These are phyloP conservation scores for Scheffersomyces spartinae DNA, from an alignment of 805 yeast species.

Conservation along the genomic window DNA sequence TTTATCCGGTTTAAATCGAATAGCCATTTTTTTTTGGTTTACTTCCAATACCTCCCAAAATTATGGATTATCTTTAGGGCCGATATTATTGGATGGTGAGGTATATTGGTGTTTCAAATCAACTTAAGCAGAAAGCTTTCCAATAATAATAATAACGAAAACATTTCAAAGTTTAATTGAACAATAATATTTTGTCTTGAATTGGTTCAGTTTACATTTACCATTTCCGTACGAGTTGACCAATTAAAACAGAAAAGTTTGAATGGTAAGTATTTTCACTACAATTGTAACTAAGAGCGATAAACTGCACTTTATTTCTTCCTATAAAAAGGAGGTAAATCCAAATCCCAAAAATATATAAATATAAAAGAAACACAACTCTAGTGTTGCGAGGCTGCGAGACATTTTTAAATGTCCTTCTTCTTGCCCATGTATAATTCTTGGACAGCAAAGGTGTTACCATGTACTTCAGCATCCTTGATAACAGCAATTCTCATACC, in stretches of 20 bases:
- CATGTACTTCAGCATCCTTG: conserved; percentile 50
- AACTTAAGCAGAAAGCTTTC: too few relatives aligned
- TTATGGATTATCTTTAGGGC: background rate
- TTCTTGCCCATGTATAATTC: conserved; percentile 29
- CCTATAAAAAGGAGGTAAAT: background rate
- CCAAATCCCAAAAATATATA: background rate
- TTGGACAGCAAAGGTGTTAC: conserved; percentile 43
- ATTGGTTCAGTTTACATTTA: background rate
- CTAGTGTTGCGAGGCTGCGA: conserved; percentile 1
- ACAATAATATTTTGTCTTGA: too few relatives aligned
- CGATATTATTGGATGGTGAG: background rate
- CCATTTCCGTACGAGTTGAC: background rate
- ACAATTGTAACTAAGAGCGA: background rate
- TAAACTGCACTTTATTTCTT: conserved; percentile 1
- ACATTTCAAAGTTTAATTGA: too few relatives aligned
- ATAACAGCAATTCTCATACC: conserved; percentile 76
- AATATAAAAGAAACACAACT: conserved; percentile 1
- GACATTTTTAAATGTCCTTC: conserved; percentile 7
- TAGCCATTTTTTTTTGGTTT: background rate
- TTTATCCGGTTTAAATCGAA: background rate
- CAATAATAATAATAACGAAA: too few relatives aligned
- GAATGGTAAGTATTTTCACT: background rate
- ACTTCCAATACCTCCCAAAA: background rate
- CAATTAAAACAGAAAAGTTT: background rate
- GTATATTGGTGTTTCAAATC: background rate